Percentiles rank a stretch among this genome's conserved stretches.
Evolutionary conservation across 495 filamentous ascomycete species (phyloP).

Genomic region (Neurospora pannonica): DNA sequence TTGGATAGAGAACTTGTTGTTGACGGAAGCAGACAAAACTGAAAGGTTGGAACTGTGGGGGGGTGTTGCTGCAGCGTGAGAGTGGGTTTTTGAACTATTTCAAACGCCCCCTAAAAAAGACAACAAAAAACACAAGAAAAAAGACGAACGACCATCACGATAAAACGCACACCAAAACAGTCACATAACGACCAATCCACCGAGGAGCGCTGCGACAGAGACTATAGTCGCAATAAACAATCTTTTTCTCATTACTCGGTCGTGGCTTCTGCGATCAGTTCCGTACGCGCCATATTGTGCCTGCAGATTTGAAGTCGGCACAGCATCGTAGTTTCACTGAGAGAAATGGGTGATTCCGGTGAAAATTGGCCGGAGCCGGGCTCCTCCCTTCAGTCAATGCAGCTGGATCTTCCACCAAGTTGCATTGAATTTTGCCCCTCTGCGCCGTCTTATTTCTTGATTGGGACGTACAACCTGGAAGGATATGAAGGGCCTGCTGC

Average conservation of each 20-base stretch:
- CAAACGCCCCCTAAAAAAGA: not conserved
- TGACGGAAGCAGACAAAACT: not conserved
- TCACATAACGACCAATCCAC: not conserved
- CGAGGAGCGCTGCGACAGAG: too few species aligned
- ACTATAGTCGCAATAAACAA: not conserved
- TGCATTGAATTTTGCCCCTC: constrained; percentile 73
- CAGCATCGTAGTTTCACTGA: not conserved
- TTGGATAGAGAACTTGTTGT: not conserved
- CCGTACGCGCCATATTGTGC: not conserved
- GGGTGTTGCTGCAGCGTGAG: not conserved
- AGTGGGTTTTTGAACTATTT: not conserved
- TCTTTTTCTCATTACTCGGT: not conserved
- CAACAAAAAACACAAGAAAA: not conserved
- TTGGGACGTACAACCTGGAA: constrained; percentile 80
- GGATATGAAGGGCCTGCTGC: constrained; percentile 24
- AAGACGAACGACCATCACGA: not conserved
- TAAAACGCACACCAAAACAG: not conserved
- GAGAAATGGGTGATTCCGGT: constrained; percentile 1
- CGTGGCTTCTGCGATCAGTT: not conserved
- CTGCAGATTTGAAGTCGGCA: not conserved
- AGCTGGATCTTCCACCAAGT: constrained; percentile 59
- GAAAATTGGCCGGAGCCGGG: constrained; percentile 8
- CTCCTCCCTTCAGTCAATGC: constrained; percentile 29
- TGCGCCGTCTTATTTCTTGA: constrained; percentile 56
- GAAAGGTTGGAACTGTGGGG: not conserved